phyloP scores from a whole-genome alignment of 495 filamentous ascomycete species.

The Aspergillus funiculosus region DNA sequence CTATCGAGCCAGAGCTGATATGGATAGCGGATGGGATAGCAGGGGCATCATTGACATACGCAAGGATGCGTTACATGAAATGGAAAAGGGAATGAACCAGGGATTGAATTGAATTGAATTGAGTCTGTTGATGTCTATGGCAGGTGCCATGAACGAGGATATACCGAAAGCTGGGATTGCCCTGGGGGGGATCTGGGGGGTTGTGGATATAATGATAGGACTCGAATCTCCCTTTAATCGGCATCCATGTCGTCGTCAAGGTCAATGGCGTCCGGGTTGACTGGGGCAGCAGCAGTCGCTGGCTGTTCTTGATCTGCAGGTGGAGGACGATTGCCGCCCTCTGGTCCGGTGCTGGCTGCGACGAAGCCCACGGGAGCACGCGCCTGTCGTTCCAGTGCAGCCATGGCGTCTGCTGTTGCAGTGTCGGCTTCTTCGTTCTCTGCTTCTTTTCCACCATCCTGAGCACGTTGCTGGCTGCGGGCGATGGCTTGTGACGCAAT shows the following conservation, averaged over 20 bases:
- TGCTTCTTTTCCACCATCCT: constrained; percentile 35
- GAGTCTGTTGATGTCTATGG: too few relatives aligned
- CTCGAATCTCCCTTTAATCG: too few relatives aligned
- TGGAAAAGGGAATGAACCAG: too few relatives aligned
- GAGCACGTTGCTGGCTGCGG: constrained; percentile 58
- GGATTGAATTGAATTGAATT: too few relatives aligned
- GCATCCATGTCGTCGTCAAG: constrained; percentile 62
- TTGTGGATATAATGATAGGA: too few relatives aligned
- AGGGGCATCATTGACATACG: too few relatives aligned
- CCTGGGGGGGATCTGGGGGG: too few relatives aligned
- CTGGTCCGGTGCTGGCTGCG: constrained; percentile 70
- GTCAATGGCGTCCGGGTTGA: constrained; percentile 87
- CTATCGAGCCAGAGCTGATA: too few relatives aligned
- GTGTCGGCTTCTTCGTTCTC: constrained; percentile 40
- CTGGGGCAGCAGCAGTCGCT: constrained; percentile 42
- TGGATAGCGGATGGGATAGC: too few relatives aligned
- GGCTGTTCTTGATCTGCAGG: constrained; percentile 32
- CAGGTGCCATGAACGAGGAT: too few relatives aligned
- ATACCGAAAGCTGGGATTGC: too few relatives aligned
- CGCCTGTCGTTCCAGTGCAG: constrained; percentile 80
- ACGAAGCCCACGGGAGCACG: constrained; percentile 89
- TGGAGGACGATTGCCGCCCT: constrained; percentile 60
- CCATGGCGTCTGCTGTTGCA: constrained; percentile 75
- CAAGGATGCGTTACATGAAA: too few relatives aligned
- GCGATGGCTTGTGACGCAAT: constrained; percentile 95